phyloP scores from a whole-genome alignment of 768 basidiomycete species.

The Crepidotus variabilis region DNA sequence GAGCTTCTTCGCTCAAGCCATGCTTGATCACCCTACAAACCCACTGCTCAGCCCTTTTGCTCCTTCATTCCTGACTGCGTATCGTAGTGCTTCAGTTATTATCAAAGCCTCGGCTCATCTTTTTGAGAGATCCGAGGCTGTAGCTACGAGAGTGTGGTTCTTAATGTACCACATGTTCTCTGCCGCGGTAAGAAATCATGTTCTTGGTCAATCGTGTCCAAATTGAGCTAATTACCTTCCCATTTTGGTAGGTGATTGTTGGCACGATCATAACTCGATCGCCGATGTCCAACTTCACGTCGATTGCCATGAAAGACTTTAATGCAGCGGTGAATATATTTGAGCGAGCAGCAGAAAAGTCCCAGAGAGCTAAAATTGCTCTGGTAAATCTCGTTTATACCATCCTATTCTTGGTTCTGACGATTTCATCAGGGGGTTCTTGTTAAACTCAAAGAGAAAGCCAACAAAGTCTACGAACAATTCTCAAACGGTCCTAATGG shows the following conservation, averaged over 20 bases:
- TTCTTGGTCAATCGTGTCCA: background rate
- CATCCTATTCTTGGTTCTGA: background rate
- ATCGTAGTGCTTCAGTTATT: conserved; percentile 46
- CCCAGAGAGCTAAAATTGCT: conserved; percentile 43
- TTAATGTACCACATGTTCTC: conserved; percentile 48
- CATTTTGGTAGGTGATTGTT: conserved; percentile 41
- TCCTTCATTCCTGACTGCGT: conserved; percentile 53
- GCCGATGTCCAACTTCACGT: conserved; percentile 45
- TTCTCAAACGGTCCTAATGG: conserved; percentile 15
- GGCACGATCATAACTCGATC: conserved; percentile 59
- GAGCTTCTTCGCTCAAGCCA: conserved; percentile 55
- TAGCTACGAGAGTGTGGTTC: conserved; percentile 50
- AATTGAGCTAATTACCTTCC: background rate
- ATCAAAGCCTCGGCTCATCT: conserved; percentile 47
- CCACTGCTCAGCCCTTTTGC: conserved; percentile 53
- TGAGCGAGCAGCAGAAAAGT: conserved; percentile 38
- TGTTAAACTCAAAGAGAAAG: conserved; percentile 41
- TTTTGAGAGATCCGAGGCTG: conserved; percentile 41
- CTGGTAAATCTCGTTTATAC: conserved; percentile 26
- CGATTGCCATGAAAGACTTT: conserved; percentile 47
- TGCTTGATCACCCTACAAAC: conserved; percentile 50
- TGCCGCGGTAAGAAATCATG: conserved; percentile 34
- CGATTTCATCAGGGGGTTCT: conserved; percentile 34
- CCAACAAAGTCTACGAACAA: conserved; percentile 30
- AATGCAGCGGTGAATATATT: conserved; percentile 43